A percentile compares a stretch with the other conserved stretches of the same genome.
Evolutionary conservation across 2,329 filamentous ascomycete species (phyloP).

Genomic region (Colletotrichum graminicola): DNA sequence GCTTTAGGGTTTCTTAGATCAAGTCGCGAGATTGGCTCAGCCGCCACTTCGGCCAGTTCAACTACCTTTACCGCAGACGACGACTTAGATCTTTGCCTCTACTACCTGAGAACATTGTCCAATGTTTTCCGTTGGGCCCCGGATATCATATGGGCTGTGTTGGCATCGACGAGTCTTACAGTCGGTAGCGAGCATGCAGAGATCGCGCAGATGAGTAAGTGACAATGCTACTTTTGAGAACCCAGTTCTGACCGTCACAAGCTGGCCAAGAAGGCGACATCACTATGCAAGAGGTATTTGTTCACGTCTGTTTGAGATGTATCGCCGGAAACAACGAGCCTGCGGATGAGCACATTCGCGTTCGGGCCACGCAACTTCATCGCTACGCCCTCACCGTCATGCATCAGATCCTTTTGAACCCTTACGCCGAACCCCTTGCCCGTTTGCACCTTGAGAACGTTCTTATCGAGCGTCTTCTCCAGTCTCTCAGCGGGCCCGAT

Average conservation of each 20-base stretch:
- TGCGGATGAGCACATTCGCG: slow-evolving; percentile 52
- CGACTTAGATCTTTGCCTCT: slow-evolving; percentile 81
- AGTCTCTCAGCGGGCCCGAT: slow-evolving; percentile 71
- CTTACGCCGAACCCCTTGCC: slow-evolving; percentile 69
- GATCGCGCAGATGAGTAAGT: slow-evolving; percentile 65
- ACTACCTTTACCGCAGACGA: slow-evolving; percentile 65
- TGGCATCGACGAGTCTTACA: slow-evolving; percentile 72
- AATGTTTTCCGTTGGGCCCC: slow-evolving; percentile 78
- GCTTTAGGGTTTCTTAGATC: slow-evolving; percentile 65
- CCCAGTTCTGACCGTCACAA: slow-evolving; percentile 48
- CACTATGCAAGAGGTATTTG: slow-evolving; percentile 75
- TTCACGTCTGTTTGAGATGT: slow-evolving; percentile 74
- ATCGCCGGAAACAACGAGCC: slow-evolving; percentile 61
- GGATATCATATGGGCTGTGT: slow-evolving; percentile 76
- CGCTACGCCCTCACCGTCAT: slow-evolving; percentile 77
- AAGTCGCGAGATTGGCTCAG: slow-evolving; percentile 44
- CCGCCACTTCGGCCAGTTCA: slow-evolving; percentile 46
- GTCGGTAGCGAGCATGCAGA: slow-evolving; percentile 60
- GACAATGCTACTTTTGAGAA: neutral
- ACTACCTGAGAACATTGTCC: slow-evolving; percentile 81
- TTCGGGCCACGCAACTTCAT: slow-evolving; percentile 75
- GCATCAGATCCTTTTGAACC: slow-evolving; percentile 75
- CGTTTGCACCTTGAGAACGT: slow-evolving; percentile 77
- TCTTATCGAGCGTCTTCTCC: slow-evolving; percentile 76
- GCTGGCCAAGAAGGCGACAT: slow-evolving; percentile 68